phyloP scores from a whole-genome alignment of 495 filamentous ascomycete species.

The Talaromyces thailandensis region DNA sequence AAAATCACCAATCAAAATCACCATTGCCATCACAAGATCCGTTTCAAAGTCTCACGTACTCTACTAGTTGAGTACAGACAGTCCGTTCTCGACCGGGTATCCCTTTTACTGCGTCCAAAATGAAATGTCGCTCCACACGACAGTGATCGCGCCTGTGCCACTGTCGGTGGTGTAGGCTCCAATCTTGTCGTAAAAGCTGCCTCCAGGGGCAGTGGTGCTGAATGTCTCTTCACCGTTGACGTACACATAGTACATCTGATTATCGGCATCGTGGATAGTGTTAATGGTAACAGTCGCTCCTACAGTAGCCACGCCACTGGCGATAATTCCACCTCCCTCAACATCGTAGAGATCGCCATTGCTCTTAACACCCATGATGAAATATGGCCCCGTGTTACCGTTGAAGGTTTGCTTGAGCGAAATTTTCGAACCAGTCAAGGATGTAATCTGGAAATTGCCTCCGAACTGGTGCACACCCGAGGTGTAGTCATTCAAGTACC shows the following conservation, averaged over 20 bases:
- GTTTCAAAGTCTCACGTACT: neutral
- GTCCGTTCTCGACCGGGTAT: neutral
- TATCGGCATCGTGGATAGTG: slow-evolving; percentile 1
- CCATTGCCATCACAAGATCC: neutral
- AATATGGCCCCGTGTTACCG: neutral
- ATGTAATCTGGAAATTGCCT: neutral
- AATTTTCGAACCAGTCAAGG: neutral
- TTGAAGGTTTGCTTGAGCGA: neutral
- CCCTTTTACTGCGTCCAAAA: neutral
- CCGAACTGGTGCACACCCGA: slow-evolving; percentile 3
- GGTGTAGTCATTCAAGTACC: neutral
- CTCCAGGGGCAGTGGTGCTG: neutral
- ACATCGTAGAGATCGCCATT: slow-evolving; percentile 2
- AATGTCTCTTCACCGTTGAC: neutral
- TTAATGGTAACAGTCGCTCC: slow-evolving; percentile 2
- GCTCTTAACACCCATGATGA: slow-evolving; percentile 2
- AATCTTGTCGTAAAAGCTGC: neutral
- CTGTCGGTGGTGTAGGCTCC: slow-evolving; percentile 2
- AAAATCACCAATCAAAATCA: neutral
- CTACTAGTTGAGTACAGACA: neutral
- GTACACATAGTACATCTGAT: neutral
- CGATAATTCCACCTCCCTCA: neutral
- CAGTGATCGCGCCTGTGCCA: neutral
- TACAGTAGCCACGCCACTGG: neutral
- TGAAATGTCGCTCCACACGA: neutral